Evolutionary conservation across 106 monocot genomes (phyloP), one percentile per base, ranked within the genome.

Genomic region (Alisma plantagoaquatica): DNA sequence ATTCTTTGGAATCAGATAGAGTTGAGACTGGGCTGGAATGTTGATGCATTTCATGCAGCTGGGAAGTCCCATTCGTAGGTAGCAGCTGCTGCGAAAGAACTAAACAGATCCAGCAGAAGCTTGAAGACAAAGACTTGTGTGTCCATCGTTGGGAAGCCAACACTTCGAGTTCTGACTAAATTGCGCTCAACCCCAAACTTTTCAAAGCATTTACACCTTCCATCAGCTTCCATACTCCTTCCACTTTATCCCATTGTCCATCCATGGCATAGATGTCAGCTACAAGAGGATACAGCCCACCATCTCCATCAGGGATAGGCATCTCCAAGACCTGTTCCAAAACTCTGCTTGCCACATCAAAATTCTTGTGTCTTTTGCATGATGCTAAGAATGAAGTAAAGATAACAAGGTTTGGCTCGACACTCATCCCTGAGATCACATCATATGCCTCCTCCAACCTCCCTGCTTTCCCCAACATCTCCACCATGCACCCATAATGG

Each of bases 401-500:
- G 2, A 89, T 51, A 10, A 89, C 38, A 27, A 79, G 68, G 29
- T 89, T 83, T 1, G 88, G 82, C 54, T 83, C 79, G 0, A 83
- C 18, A 15, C 30, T 67, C 88, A 89, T 89, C 16, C 26, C 68
- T 51, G 61, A 28, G 10, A 89, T 64, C 9, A 89, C 31, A 3
- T 31, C 29, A 23, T 61, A 69, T 24, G 88, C 88, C 19, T 83
- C 88, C 35, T 79, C 61, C 33, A 89, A 53, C 66, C 21, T 65
- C 33, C 88, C 88, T 0, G 62, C 71, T 28, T 76, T 78, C 1
- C 77, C 75, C 29, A 83, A 60, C 25, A 89, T 29, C 52, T 89
- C 83, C 4, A 89, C 83, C 70, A 89, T 70, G 56, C 88, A 89
- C 4, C 83, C 88, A 31, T 76, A 89, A 19, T 83, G 82, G 20